Conservation (phyloP, 441 rosid species). For the Gossypium aridum region DNA sequence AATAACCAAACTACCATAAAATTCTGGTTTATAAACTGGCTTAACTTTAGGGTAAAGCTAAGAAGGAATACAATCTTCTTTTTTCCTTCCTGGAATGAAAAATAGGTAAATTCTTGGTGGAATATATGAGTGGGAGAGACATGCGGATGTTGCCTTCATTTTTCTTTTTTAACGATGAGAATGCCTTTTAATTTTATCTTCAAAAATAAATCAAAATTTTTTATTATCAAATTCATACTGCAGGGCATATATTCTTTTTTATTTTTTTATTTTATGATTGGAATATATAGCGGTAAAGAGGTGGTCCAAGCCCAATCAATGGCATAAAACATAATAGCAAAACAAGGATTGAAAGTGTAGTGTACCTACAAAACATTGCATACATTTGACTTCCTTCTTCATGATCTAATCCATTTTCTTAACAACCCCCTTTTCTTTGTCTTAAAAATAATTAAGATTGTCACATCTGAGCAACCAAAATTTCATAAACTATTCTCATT, state of each 20-base stretch:
- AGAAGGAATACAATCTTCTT: not conserved
- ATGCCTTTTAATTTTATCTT: no score
- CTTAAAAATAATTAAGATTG: not conserved
- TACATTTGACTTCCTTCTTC: not conserved
- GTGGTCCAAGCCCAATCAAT: constrained; percentile 39
- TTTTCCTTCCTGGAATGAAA: not conserved
- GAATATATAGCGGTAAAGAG: not conserved
- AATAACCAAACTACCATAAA: constrained; percentile 22
- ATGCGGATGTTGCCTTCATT: constrained; percentile 4
- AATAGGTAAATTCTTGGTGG: not conserved
- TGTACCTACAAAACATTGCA: no score
- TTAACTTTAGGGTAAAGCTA: constrained; percentile 35
- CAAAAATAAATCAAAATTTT: no score
- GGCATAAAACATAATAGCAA: no score
- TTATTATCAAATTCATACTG: not conserved
- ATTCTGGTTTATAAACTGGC: not conserved
- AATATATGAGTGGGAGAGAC: constrained; percentile 16
- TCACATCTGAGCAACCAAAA: not conserved
- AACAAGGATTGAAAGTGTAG: no score
- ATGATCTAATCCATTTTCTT: not conserved
- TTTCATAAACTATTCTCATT: not conserved
- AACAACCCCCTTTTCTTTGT: not conserved
- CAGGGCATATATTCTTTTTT: not conserved
- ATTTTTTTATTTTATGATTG: not conserved
- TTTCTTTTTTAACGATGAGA: no score